phyloP scores from a whole-genome alignment of 331 rosid genomes.

The Malus hybrid region DNA sequence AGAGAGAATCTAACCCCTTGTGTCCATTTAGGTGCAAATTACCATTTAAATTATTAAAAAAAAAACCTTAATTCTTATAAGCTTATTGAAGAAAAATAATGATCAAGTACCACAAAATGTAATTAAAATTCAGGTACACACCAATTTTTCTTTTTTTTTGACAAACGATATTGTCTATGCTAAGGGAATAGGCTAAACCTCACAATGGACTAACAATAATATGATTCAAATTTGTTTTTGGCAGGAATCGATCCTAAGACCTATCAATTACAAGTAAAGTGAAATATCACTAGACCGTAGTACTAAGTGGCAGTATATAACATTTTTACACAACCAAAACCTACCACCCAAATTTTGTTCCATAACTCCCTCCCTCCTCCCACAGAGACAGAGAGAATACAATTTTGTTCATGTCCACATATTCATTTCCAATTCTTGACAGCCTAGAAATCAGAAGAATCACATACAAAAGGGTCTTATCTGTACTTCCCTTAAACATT shows the following conservation, averaged over 20 bases:
- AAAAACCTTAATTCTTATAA: background rate
- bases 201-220: too few species aligned
- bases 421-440: background rate
- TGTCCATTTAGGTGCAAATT: background rate
- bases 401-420: background rate
- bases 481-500: background rate
- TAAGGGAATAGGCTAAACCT: too few species aligned
- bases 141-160: too few species aligned
- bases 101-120: background rate
- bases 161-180: too few species aligned
- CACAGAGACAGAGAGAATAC: background rate
- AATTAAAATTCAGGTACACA: background rate
- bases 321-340: background rate
- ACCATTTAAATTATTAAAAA: background rate
- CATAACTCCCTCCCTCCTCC: background rate
- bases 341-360: background rate
- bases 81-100: background rate
- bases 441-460: background rate
- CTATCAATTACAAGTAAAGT: too few species aligned
- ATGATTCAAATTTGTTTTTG: rapidly evolving
- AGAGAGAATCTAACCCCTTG: background rate
- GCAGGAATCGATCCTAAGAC: too few species aligned
- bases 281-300: too few species aligned
- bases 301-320: background rate
- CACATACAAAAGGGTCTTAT: background rate